Evolutionary conservation across 495 filamentous ascomycete genomes (phyloP), one percentile per base, ranked within the genome.

Genomic region (Penicillium cataractarum): DNA sequence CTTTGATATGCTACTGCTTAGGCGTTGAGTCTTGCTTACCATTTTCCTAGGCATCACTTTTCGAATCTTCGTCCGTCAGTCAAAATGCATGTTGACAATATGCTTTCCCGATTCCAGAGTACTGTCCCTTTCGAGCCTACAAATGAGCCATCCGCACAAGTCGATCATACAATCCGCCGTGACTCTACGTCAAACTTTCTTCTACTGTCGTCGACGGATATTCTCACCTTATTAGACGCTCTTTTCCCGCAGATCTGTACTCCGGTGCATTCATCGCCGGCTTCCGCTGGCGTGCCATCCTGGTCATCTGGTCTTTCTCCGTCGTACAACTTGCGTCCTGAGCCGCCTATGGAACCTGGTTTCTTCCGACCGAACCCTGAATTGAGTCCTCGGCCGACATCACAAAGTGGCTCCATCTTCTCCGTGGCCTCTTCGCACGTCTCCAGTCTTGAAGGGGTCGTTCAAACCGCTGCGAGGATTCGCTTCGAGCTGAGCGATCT

Each of bases 61-160:
- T 77, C 77, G 4, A 74, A 74, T 24, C 65, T 75, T 24, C 74
- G 75, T 53, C 83, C 86, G 22, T 83, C 86, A 57, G 84, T 94
- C 69, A 86, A 87, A 64, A 78, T 76, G 26, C 90, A 92, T 72
- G 88, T 96, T 60, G 90, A 92, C 62, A 92, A 82, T 60, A 90
- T 96, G 71, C 80, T 92, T 67, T 74, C 76, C 58, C 84, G 87
- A 33, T 90, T 94, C 52, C 56, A 64, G 21, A 57, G n/a, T n/a
- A 29, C 61, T 22, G 26, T 19, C 13, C 24, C 61, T 22, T n/a
- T 39, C 9, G 56, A 62, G 12, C 24, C 59, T 8, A 39, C 51
- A 4, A 9, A 22, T 21, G 53, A 57, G n/a, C 55, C 13, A 15
- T 39, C 60, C 5, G 29, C 67, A 5, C 32, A 26, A 15, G 31